phyloP scores from a whole-genome alignment of 108 stramenopile genomes.

The Cylindrotheca closterium region DNA sequence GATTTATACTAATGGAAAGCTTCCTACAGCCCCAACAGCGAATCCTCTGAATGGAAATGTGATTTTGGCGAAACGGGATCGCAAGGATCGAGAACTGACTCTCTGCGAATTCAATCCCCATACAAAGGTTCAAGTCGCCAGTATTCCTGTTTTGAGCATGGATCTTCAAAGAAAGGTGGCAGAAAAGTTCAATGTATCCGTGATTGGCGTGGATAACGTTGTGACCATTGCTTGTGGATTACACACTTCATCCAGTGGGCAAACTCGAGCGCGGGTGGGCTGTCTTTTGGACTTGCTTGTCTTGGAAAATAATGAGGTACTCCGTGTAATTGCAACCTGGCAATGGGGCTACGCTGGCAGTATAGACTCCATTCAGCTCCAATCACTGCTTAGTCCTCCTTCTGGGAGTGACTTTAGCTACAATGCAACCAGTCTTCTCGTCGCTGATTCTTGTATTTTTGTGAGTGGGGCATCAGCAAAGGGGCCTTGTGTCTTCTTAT shows the following conservation, averaged over 20 bases:
- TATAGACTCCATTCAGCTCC: slow-evolving; percentile 32
- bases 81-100: background rate
- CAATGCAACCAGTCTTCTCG: slow-evolving; percentile 52
- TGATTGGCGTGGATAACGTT: slow-evolving; percentile 49
- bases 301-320: slow-evolving; percentile 34
- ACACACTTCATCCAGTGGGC: slow-evolving; percentile 43
- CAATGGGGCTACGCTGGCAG: slow-evolving; percentile 73
- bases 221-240: slow-evolving; percentile 59
- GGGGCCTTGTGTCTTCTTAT: slow-evolving; percentile 65
- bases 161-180: slow-evolving; percentile 59
- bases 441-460: slow-evolving; percentile 77
- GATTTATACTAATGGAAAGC: slow-evolving; percentile 13
- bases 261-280: slow-evolving; percentile 61
- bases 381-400: slow-evolving; percentile 63
- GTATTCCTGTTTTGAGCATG: slow-evolving; percentile 40
- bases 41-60: slow-evolving; percentile 80
- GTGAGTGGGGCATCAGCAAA: slow-evolving; percentile 57
- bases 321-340: slow-evolving; percentile 69
- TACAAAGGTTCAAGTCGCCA: slow-evolving; percentile 51
- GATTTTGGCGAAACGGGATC: slow-evolving; percentile 26
- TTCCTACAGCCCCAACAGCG: slow-evolving; percentile 28
- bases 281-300: slow-evolving; percentile 44
- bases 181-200: slow-evolving; percentile 34
- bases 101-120: slow-evolving; percentile 31
- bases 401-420: slow-evolving; percentile 51